These are phyloP conservation scores for Botrytis tulipae DNA, from an alignment of 2,329 filamentous ascomycete genomes.

Conservation along the genomic window DNA sequence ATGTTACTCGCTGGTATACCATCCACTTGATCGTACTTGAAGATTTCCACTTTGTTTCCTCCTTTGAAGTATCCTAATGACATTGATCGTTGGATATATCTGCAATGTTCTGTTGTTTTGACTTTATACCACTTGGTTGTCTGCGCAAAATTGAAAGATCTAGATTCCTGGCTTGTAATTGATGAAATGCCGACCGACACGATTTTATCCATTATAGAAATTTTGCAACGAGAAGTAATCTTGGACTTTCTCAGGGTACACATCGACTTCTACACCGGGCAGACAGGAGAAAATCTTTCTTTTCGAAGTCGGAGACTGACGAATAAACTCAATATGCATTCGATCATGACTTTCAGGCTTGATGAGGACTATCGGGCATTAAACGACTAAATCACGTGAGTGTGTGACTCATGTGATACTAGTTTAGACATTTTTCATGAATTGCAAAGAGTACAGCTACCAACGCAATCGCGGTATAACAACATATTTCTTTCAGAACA, in stretches of 20 bases:
- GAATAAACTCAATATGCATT: no score
- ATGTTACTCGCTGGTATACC: not conserved
- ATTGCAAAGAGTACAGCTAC: not conserved
- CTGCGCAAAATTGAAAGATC: not conserved
- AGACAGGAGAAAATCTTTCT: no score
- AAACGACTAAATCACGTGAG: not conserved
- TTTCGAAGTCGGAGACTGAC: not conserved
- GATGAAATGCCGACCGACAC: not conserved
- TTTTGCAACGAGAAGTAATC: not conserved
- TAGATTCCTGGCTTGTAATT: not conserved
- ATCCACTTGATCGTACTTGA: not conserved
- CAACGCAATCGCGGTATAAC: not conserved
- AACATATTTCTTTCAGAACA: not conserved
- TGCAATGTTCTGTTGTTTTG: not conserved
- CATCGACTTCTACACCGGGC: not conserved
- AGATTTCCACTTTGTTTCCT: not conserved
- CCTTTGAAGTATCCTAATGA: not conserved
- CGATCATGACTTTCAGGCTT: not conserved
- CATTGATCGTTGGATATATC: not conserved
- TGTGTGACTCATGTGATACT: constrained; percentile 13
- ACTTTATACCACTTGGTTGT: not conserved
- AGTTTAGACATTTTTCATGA: constrained; percentile 7
- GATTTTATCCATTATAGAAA: no score
- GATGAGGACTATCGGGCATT: not conserved
- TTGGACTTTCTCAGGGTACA: not conserved